Conservation (phyloP, 2,329 filamentous ascomycete genomes). For the Passalora sequoiae region DNA sequence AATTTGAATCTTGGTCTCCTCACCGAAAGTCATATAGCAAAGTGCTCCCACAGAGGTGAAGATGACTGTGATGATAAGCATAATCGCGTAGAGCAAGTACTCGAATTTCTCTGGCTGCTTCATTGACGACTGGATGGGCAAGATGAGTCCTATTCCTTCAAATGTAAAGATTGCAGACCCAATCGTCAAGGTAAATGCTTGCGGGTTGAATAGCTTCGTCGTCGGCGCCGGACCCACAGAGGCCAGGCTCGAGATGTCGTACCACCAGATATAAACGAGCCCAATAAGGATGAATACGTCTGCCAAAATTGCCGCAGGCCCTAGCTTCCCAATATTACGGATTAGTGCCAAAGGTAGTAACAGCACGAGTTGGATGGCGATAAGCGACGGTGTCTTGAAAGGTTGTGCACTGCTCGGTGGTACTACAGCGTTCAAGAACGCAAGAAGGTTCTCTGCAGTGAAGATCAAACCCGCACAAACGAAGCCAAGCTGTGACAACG, state of each 20-base stretch:
- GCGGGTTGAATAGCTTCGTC: constrained; percentile 65
- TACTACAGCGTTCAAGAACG: constrained; percentile 61
- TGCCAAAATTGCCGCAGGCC: constrained; percentile 62
- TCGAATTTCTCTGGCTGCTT: constrained; percentile 63
- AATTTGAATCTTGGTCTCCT: constrained; percentile 64
- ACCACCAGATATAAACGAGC: constrained; percentile 68
- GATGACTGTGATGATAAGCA: constrained; percentile 67
- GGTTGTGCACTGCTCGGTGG: constrained; percentile 39
- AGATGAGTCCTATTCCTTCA: constrained; percentile 70
- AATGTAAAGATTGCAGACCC: constrained; percentile 74
- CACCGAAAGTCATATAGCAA: constrained; percentile 69
- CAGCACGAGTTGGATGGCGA: constrained; percentile 59
- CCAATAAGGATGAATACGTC: constrained; percentile 69
- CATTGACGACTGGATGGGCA: constrained; percentile 74
- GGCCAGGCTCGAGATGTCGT: constrained; percentile 56
- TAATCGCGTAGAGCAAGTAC: constrained; percentile 61
- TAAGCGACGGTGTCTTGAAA: constrained; percentile 55
- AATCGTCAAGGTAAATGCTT: constrained; percentile 64
- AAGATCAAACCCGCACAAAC: constrained; percentile 75
- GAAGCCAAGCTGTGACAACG: constrained; percentile 70
- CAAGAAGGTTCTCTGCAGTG: constrained; percentile 66
- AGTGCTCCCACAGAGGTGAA: constrained; percentile 68
- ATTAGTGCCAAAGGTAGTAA: constrained; percentile 65
- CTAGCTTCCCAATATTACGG: constrained; percentile 69
- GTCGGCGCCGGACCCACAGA: constrained; percentile 53